Evolutionary conservation across 1,284 basidiomycete species (phyloP).

Genomic region (Apiotrichum domesticum): DNA sequence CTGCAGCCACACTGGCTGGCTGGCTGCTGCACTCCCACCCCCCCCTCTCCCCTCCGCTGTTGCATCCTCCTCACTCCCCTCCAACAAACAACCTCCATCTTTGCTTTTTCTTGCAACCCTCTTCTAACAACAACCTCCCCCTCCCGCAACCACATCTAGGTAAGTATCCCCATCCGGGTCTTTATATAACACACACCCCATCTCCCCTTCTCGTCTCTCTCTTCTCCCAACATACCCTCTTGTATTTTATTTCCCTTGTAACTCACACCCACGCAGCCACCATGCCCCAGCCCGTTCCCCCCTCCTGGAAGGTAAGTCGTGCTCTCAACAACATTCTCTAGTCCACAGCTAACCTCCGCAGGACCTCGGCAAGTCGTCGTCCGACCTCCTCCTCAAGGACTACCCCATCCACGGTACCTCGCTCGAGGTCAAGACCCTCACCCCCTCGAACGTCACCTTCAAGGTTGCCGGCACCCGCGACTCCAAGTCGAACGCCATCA

Average conservation of each 20-base stretch:
- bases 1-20: too few species aligned
- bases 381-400: constrained; percentile 90
- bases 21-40: too few species aligned
- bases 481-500: constrained; percentile 64
- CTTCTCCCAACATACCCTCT: not conserved
- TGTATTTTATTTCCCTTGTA: not conserved
- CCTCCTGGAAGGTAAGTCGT: constrained; percentile 74
- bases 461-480: constrained; percentile 76
- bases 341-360: constrained; percentile 38
- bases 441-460: constrained; percentile 82
- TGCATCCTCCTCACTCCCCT: too few species aligned
- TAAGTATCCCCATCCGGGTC: too few species aligned
- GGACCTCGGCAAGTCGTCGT: constrained; percentile 96
- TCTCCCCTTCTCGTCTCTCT: too few species aligned
- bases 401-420: constrained; percentile 72
- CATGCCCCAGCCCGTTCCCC: constrained; percentile 86
- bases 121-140: too few species aligned
- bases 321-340: not conserved
- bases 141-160: too few species aligned
- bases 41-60: too few species aligned
- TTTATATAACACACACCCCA: too few species aligned
- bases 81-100: too few species aligned
- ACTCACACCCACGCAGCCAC: constrained; percentile 13
- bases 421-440: constrained; percentile 91
- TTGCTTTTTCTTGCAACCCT: too few species aligned